These are phyloP conservation scores for Chiua sp. DNA, from an alignment of 1,284 basidiomycete genomes.

Conservation along the genomic window DNA sequence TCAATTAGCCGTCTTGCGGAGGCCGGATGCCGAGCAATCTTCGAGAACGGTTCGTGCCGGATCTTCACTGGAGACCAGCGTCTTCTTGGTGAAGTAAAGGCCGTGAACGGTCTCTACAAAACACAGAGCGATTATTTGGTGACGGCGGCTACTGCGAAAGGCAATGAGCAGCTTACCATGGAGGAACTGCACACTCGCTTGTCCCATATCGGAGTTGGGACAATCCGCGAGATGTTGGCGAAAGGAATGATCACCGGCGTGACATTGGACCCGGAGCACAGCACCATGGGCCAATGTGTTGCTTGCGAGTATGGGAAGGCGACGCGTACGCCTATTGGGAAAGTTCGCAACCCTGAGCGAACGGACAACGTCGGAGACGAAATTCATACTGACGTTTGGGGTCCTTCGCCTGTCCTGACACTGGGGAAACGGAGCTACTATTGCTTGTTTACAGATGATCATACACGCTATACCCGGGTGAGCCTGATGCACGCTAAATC, in stretches of 20 bases:
- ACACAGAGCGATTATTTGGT: neutral
- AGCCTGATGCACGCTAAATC: neutral
- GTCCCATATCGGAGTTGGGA: neutral
- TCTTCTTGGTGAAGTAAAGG: neutral
- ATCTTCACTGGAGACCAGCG: neutral
- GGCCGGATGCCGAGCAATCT: slow-evolving; percentile 32
- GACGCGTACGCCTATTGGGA: neutral
- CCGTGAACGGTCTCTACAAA: neutral
- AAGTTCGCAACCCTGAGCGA: neutral
- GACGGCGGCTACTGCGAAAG: too few species aligned
- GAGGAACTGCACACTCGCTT: neutral
- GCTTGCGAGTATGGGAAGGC: slow-evolving; percentile 5
- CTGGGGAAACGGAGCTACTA: slow-evolving; percentile 4
- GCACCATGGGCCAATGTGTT: neutral
- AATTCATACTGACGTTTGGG: slow-evolving; percentile 20
- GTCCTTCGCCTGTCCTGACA: slow-evolving; percentile 30
- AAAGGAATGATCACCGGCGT: slow-evolving; percentile 3
- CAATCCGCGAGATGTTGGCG: neutral
- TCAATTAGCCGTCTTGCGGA: slow-evolving; percentile 41
- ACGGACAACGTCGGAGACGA: neutral
- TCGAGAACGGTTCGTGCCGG: slow-evolving; percentile 4
- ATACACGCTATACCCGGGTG: neutral
- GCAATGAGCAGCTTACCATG: too few species aligned
- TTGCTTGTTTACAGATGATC: neutral
- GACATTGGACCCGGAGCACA: slow-evolving; percentile 14